Evolutionary conservation across 768 basidiomycete species (phyloP).

Genomic region (Lactifluus hygrophoroides): DNA sequence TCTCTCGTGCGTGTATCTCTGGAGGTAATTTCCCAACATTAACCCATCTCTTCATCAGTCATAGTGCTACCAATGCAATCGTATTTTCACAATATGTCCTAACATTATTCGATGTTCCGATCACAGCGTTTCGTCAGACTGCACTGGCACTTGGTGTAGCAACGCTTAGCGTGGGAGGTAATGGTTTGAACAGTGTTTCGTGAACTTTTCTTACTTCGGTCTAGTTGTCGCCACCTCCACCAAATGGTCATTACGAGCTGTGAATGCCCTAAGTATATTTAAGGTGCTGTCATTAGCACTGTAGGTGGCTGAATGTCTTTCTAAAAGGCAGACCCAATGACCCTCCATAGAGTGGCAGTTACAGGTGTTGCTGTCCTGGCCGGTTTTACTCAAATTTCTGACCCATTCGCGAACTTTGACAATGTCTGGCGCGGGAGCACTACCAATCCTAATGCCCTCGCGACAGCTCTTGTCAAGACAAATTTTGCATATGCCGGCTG

Average conservation of each 20-base stretch:
- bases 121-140: slow-evolving; percentile 22
- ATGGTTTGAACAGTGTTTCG: not conserved
- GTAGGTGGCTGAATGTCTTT: slow-evolving; percentile 4
- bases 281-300: slow-evolving; percentile 23
- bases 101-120: slow-evolving; percentile 17
- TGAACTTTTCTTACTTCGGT: not conserved
- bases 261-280: slow-evolving; percentile 23
- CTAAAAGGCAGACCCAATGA: not conserved
- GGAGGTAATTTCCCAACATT: not conserved
- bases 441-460: slow-evolving; percentile 23
- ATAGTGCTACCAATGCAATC: slow-evolving; percentile 23
- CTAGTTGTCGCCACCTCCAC: slow-evolving; percentile 25
- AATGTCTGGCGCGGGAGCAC: slow-evolving; percentile 25
- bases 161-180: slow-evolving; percentile 22
- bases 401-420: slow-evolving; percentile 28
- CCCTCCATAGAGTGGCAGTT: slow-evolving; percentile 21
- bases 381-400: slow-evolving; percentile 24
- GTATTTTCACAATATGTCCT: slow-evolving; percentile 26
- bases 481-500: slow-evolving; percentile 28
- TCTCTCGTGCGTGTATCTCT: slow-evolving; percentile 21
- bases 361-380: slow-evolving; percentile 24
- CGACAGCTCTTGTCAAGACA: slow-evolving; percentile 26
- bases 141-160: slow-evolving; percentile 21
- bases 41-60: not conserved
- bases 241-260: slow-evolving; percentile 25